Percentiles rank a stretch among this genome's conserved stretches.
Conservation (phyloP, 441 rosid species). For the Biscutella auriculata region DNA sequence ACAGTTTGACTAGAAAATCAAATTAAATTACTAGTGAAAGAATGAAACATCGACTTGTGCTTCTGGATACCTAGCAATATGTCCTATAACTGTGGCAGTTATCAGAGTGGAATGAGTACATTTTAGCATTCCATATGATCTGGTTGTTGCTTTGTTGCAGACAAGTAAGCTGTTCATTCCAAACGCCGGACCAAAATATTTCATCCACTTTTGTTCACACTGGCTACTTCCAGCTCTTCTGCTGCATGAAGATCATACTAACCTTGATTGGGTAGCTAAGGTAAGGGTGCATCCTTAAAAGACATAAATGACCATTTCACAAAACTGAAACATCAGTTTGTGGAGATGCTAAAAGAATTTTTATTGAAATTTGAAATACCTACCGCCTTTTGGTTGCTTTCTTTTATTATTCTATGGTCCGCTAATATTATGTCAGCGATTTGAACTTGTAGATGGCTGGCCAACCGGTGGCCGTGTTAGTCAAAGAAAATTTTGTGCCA, state of each 20-base stretch:
- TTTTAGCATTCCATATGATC: slow-evolving; percentile 4
- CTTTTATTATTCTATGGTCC: neutral
- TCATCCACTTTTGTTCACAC: slow-evolving; percentile 71
- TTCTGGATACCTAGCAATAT: slow-evolving; percentile 5
- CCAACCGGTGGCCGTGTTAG: slow-evolving; percentile 48
- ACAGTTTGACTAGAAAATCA: neutral
- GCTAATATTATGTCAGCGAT: slow-evolving; percentile 1
- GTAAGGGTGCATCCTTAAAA: slow-evolving; percentile 29
- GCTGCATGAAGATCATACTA: slow-evolving; percentile 48
- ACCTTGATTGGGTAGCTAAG: slow-evolving; percentile 74
- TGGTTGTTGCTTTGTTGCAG: slow-evolving; percentile 30
- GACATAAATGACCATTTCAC: neutral
- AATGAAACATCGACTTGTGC: neutral
- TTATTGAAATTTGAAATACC: neutral
- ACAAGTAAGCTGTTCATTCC: slow-evolving; percentile 56
- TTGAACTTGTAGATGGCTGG: slow-evolving; percentile 50
- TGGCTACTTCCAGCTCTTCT: slow-evolving; percentile 95
- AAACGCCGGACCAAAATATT: slow-evolving; percentile 62
- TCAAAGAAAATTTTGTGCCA: slow-evolving; percentile 74
- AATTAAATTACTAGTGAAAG: neutral
- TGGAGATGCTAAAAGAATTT: neutral
- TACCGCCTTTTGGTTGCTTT: neutral
- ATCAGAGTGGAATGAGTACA: slow-evolving; percentile 4
- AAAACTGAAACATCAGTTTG: neutral
- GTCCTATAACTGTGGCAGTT: neutral